These are phyloP conservation scores for Oryza coarctata DNA, from an alignment of 176 grass and related monocot species.

Conservation along the genomic window DNA sequence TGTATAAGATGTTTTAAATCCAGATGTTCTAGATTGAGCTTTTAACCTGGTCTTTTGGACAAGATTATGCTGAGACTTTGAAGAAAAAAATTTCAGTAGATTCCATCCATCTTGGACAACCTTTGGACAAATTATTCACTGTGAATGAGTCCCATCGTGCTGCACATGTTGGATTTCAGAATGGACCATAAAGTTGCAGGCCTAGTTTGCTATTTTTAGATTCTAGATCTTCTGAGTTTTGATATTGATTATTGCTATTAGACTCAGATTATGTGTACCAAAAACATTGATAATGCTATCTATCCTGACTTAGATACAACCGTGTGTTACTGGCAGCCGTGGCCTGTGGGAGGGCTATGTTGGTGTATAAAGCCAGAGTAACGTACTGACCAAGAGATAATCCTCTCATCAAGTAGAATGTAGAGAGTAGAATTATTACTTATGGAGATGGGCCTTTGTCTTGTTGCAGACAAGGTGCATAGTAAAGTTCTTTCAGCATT, in stretches of 20 bases:
- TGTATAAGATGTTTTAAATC: not conserved
- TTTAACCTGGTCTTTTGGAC: not conserved
- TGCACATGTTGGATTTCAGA: not conserved
- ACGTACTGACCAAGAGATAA: not conserved
- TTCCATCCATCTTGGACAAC: not conserved
- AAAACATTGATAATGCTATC: not conserved
- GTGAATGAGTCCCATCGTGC: not conserved
- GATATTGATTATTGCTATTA: not conserved
- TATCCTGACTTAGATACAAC: not conserved
- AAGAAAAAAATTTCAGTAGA: not conserved
- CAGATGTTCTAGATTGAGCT: not conserved
- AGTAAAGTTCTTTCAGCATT: conserved; percentile 16
- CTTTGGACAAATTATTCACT: not conserved
- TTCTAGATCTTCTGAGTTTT: conserved; percentile 4
- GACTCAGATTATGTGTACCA: not conserved
- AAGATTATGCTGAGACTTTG: not conserved
- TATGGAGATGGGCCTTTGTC: not conserved
- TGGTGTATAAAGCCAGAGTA: not conserved
- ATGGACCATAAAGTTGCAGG: conserved; percentile 2
- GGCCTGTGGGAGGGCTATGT: not conserved
- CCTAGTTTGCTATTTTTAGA: conserved; percentile 6
- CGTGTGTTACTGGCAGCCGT: not conserved
- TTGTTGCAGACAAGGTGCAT: not conserved
- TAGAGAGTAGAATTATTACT: not conserved
- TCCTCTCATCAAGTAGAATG: not conserved